Evolutionary conservation across 345 rosid genomes (phyloP).

Genomic region (Viola odorata): DNA sequence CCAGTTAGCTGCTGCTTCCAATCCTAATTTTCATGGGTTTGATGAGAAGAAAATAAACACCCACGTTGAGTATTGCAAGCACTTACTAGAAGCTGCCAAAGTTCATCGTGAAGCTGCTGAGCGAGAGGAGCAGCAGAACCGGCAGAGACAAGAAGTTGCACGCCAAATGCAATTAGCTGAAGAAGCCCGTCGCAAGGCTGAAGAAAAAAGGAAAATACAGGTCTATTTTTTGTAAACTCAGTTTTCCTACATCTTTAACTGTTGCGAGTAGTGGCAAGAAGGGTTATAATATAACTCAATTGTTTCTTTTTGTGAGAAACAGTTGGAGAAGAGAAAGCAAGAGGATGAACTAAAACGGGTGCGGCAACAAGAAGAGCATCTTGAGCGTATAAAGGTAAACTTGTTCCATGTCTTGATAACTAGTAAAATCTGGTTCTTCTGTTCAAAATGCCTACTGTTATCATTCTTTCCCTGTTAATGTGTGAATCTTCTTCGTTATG

Average conservation of each 20-base stretch:
- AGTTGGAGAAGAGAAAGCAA: conserved; percentile 93
- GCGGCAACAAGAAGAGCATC: conserved; percentile 83
- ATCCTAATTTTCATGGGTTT: conserved; percentile 88
- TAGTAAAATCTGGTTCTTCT: not conserved
- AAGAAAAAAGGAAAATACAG: conserved; percentile 91
- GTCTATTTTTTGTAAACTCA: conserved; percentile 28
- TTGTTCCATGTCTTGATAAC: not conserved
- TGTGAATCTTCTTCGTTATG: too few relatives aligned
- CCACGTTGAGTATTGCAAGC: conserved; percentile 94
- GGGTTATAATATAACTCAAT: not conserved
- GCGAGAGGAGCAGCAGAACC: conserved; percentile 83
- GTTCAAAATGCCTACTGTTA: too few relatives aligned
- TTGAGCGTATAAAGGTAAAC: conserved; percentile 77
- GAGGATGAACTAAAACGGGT: conserved; percentile 85
- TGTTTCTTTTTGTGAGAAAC: conserved; percentile 16
- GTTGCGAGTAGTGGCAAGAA: not conserved
- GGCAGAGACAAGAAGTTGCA: conserved; percentile 89
- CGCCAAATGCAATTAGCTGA: conserved; percentile 95
- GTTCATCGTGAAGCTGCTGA: conserved; percentile 94
- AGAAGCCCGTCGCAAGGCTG: conserved; percentile 97
- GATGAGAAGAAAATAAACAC: conserved; percentile 96
- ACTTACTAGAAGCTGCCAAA: conserved; percentile 84
- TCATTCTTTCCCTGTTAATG: too few relatives aligned
- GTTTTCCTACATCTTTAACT: conserved; percentile 7
- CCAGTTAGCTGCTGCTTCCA: conserved; percentile 85